Percentiles rank a stretch among this genome's conserved stretches.
These are phyloP conservation scores for Tubosaeta sp. DNA, from an alignment of 768 basidiomycete species.

Conservation along the genomic window DNA sequence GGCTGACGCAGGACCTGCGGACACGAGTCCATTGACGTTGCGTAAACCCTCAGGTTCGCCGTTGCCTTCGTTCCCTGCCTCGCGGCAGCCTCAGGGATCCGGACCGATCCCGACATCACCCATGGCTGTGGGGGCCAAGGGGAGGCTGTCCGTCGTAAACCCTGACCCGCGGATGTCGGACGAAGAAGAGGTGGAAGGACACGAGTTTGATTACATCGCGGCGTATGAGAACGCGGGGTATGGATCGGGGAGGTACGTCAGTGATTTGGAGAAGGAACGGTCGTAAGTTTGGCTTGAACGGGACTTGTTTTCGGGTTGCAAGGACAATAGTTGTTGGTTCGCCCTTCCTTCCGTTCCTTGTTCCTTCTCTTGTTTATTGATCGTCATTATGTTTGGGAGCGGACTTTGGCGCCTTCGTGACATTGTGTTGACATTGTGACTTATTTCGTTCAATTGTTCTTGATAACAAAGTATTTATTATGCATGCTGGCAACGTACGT, in stretches of 20 bases:
- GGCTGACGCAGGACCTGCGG: constrained; percentile 29
- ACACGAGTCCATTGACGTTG: constrained; percentile 44
- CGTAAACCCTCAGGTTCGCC: constrained; percentile 39
- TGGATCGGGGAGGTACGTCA: constrained; percentile 42
- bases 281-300: not conserved
- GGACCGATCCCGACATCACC: constrained; percentile 29
- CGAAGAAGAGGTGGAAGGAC: constrained; percentile 26
- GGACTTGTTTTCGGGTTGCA: not conserved
- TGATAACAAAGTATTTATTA: not conserved
- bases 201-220: constrained; percentile 54
- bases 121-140: constrained; percentile 1
- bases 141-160: constrained; percentile 25
- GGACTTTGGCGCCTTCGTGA: not conserved
- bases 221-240: constrained; percentile 46
- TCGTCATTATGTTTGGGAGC: constrained; percentile 5
- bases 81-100: not conserved
- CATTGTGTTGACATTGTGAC: not conserved
- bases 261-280: constrained; percentile 36
- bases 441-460: not conserved
- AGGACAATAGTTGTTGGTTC: not conserved
- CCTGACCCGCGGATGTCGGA: constrained; percentile 24
- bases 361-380: constrained; percentile 9
- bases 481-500: too few relatives aligned
- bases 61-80: constrained; percentile 28
- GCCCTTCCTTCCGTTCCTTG: not conserved